Evolutionary conservation across 352 stramenopile species (phyloP).

Genomic region (Phytophthora syringae): DNA sequence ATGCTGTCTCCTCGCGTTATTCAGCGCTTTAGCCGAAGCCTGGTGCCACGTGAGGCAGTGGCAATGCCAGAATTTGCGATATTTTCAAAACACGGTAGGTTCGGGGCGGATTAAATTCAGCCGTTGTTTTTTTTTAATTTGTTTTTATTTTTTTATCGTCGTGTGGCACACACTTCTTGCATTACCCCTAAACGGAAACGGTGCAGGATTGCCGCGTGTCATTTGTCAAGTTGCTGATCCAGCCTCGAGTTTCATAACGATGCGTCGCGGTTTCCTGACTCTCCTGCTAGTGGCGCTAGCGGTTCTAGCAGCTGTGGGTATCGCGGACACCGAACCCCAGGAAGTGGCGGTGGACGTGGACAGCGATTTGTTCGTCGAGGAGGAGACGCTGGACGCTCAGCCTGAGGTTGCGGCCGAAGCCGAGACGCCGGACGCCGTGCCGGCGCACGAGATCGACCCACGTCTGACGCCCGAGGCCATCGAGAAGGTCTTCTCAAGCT

Average conservation of each 20-base stretch:
- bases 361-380: slow-evolving; percentile 46
- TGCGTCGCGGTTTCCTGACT: slow-evolving; percentile 53
- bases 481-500: slow-evolving; percentile 76
- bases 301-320: slow-evolving; percentile 38
- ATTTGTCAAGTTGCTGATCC: slow-evolving; percentile 36
- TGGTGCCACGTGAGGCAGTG: no score
- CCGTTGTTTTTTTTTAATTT: no score
- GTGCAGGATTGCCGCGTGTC: slow-evolving; percentile 20
- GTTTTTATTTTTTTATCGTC: no score
- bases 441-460: slow-evolving; percentile 42
- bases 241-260: slow-evolving; percentile 25
- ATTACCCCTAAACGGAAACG: no score
- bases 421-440: slow-evolving; percentile 18
- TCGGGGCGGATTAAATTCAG: no score
- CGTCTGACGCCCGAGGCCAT: slow-evolving; percentile 66
- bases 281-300: slow-evolving; percentile 58
- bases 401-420: no score
- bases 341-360: slow-evolving; percentile 47
- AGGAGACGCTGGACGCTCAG: slow-evolving; percentile 48
- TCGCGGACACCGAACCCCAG: slow-evolving; percentile 35
- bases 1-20: no score
- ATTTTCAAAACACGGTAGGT: no score
- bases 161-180: no score
- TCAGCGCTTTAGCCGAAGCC: no score
- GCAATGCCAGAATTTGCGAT: no score